These are phyloP conservation scores for Ceratocystis smalleyi DNA, from an alignment of 2,329 filamentous ascomycete genomes.

Conservation along the genomic window DNA sequence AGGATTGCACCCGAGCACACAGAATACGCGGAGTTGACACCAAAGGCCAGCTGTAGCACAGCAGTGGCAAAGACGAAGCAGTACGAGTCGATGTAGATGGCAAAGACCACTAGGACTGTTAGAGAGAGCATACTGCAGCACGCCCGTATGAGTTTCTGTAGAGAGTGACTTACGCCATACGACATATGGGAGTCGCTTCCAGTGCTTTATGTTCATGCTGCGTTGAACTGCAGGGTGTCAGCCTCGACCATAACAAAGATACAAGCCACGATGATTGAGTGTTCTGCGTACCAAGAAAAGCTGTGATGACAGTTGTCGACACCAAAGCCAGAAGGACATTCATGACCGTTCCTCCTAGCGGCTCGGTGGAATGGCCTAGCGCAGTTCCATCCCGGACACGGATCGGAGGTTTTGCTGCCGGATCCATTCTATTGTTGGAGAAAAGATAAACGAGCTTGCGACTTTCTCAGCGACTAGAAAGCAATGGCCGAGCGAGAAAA, in stretches of 20 bases:
- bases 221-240: slow-evolving; percentile 10
- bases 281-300: slow-evolving; percentile 25
- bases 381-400: background rate
- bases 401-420: background rate
- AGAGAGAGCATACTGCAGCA: slow-evolving; percentile 8
- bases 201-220: slow-evolving; percentile 17
- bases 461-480: background rate
- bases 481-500: background rate
- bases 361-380: slow-evolving; percentile 17
- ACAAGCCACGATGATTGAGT: background rate
- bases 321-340: slow-evolving; percentile 25
- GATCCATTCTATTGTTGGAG: background rate
- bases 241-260: background rate
- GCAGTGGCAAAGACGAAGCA: slow-evolving; percentile 43
- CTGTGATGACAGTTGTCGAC: slow-evolving; percentile 24
- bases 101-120: slow-evolving; percentile 35
- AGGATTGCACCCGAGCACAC: slow-evolving; percentile 44
- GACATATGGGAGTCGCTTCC: slow-evolving; percentile 25
- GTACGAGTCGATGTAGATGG: slow-evolving; percentile 45
- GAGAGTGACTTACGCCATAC: slow-evolving; percentile 28
- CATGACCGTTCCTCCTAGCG: slow-evolving; percentile 25
- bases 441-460: background rate
- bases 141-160: too few relatives aligned
- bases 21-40: slow-evolving; percentile 34
- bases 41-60: slow-evolving; percentile 41